Evolutionary conservation across 352 stramenopile genomes (phyloP).

Genomic region (Globisporangium sylvaticum): DNA sequence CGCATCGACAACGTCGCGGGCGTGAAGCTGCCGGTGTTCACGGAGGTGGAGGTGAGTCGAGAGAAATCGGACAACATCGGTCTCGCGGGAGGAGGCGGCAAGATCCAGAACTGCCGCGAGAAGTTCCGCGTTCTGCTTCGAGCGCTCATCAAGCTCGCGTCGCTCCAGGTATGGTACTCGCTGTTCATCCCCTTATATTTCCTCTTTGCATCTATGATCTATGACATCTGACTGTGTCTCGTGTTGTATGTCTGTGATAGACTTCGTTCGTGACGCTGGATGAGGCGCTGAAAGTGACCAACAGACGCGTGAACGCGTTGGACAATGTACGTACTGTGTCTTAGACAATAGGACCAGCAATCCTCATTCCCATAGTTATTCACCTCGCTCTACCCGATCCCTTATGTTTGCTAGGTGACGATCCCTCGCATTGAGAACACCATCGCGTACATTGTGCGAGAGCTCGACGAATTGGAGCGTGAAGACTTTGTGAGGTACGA

Average conservation of each 20-base stretch:
- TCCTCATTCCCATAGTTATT: not conserved
- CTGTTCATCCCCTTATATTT: not conserved
- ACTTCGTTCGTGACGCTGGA: slow-evolving; percentile 99
- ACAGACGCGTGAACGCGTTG: slow-evolving; percentile 98
- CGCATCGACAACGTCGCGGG: slow-evolving; percentile 99
- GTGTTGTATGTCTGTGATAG: slow-evolving; percentile 67
- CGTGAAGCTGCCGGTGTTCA: slow-evolving; percentile 99
- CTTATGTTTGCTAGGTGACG: slow-evolving; percentile 75
- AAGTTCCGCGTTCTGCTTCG: slow-evolving; percentile 85
- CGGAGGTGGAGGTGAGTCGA: slow-evolving; percentile 92
- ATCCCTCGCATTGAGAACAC: slow-evolving; percentile 97
- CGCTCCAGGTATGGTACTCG: slow-evolving; percentile 50
- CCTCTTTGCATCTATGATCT: not conserved
- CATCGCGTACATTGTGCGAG: slow-evolving; percentile 96
- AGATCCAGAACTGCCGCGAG: slow-evolving; percentile 94
- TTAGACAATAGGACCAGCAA: too few relatives aligned
- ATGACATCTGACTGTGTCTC: not conserved
- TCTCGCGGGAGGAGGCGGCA: slow-evolving; percentile 95
- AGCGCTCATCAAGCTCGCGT: slow-evolving; percentile 86
- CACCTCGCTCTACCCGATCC: not conserved
- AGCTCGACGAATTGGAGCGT: slow-evolving; percentile 98
- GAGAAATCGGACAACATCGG: slow-evolving; percentile 95
- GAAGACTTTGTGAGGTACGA: slow-evolving; percentile 90
- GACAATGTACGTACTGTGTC: slow-evolving; percentile 84
- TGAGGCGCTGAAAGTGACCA: slow-evolving; percentile 98